Conservation (phyloP, 495 filamentous ascomycete genomes). For the Penicillium atrosanguineum region DNA sequence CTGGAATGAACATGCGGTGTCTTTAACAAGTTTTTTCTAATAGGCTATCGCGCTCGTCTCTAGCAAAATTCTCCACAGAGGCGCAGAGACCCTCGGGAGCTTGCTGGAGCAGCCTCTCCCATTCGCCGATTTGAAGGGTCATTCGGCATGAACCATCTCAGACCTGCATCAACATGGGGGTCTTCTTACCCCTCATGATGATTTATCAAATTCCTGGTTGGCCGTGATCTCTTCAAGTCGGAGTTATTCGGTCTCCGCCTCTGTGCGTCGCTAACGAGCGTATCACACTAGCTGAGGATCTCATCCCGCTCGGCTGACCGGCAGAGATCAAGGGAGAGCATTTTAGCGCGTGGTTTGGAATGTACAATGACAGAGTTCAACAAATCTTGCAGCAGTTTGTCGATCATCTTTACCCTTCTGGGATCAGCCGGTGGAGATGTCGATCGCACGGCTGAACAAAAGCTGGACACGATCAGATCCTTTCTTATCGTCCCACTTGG, state of each 20-base stretch:
- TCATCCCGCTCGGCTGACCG: constrained; percentile 1
- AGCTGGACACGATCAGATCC: background rate
- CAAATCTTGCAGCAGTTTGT: background rate
- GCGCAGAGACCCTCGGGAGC: background rate
- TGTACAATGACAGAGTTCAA: constrained; percentile 4
- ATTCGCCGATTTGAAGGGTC: constrained; percentile 2
- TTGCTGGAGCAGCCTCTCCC: background rate
- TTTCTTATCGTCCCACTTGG: background rate
- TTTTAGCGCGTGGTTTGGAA: background rate
- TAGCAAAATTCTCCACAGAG: background rate
- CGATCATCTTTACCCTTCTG: constrained; percentile 6
- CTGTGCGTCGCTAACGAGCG: background rate
- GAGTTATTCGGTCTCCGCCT: background rate
- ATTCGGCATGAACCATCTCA: background rate
- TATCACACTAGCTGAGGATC: background rate
- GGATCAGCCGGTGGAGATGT: background rate
- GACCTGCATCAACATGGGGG: background rate
- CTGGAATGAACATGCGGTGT: constrained; percentile 7
- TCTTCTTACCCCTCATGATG: no score
- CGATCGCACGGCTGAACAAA: background rate
- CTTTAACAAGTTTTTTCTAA: constrained; percentile 4
- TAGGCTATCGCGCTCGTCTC: background rate
- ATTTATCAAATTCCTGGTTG: background rate
- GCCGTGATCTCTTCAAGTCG: background rate
- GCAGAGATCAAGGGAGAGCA: constrained; percentile 4